These are phyloP conservation scores for Agaricus blazei DNA, from an alignment of 768 basidiomycete genomes.

Conservation along the genomic window DNA sequence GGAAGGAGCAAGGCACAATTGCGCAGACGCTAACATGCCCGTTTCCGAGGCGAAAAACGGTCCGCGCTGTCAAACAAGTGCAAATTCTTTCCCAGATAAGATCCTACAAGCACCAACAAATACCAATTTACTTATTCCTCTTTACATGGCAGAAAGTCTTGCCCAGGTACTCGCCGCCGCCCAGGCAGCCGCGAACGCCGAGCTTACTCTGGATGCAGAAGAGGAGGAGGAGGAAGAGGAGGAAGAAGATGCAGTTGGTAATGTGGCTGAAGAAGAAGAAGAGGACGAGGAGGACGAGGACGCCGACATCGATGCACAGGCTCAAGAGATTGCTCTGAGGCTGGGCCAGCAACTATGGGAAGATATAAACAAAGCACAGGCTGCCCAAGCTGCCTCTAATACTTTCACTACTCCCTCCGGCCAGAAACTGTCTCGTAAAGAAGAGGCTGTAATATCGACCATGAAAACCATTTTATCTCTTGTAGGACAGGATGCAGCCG, in stretches of 20 bases:
- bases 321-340: conserved; percentile 67
- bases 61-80: conserved; percentile 2
- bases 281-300: conserved; percentile 56
- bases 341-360: conserved; percentile 78
- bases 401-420: conserved; percentile 6
- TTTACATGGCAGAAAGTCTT: conserved; percentile 6
- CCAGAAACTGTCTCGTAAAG: conserved; percentile 31
- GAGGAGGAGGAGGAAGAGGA: conserved; percentile 25
- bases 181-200: conserved; percentile 3
- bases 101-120: too few species aligned
- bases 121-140: too few species aligned
- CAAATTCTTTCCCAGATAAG: conserved; percentile 18
- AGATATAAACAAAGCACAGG: conserved; percentile 63
- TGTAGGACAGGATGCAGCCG: conserved; percentile 50
- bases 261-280: conserved; percentile 34
- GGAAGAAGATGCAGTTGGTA: conserved; percentile 24
- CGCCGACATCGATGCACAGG: conserved; percentile 61
- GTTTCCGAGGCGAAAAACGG: conserved; percentile 1
- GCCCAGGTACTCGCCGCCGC: conserved; percentile 4
- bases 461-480: conserved; percentile 59
- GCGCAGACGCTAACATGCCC: background rate
- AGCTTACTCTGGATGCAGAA: conserved; percentile 3
- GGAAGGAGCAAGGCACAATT: conserved; percentile 4
- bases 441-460: conserved; percentile 57
- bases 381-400: conserved; percentile 25